phyloP scores from a whole-genome alignment of 2,329 filamentous ascomycete genomes.

The Trichoderma semiorbis region DNA sequence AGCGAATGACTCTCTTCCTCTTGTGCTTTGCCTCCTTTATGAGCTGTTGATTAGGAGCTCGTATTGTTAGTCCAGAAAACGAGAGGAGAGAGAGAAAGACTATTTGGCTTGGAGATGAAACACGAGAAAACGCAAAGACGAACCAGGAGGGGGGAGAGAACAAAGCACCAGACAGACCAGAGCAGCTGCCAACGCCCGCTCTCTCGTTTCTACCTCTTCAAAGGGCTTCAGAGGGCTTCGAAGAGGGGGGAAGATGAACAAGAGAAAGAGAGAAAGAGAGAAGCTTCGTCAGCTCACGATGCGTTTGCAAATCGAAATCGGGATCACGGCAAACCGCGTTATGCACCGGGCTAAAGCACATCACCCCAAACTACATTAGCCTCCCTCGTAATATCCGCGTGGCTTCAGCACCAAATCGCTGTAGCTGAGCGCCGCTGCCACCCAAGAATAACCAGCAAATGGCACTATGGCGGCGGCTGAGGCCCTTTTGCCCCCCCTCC shows the following conservation, averaged over 20 bases:
- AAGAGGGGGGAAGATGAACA: background rate
- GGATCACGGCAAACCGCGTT: conserved; percentile 7
- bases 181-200: background rate
- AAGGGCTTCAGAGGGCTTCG: background rate
- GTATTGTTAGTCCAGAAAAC: background rate
- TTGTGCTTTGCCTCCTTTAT: background rate
- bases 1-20: background rate
- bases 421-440: background rate
- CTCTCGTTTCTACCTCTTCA: background rate
- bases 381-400: conserved; percentile 1
- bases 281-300: background rate
- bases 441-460: background rate
- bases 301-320: background rate
- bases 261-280: background rate
- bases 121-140: background rate
- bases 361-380: background rate
- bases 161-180: background rate
- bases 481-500: background rate
- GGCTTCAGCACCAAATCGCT: background rate
- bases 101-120: background rate
- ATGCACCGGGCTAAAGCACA: background rate
- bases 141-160: background rate
- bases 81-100: background rate
- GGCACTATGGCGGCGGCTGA: conserved; percentile 14
- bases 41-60: background rate